Base-by-base conservation (phyloP, 2,329 filamentous ascomycete genomes). In the Sarocladiaceae sp. region DNA sequence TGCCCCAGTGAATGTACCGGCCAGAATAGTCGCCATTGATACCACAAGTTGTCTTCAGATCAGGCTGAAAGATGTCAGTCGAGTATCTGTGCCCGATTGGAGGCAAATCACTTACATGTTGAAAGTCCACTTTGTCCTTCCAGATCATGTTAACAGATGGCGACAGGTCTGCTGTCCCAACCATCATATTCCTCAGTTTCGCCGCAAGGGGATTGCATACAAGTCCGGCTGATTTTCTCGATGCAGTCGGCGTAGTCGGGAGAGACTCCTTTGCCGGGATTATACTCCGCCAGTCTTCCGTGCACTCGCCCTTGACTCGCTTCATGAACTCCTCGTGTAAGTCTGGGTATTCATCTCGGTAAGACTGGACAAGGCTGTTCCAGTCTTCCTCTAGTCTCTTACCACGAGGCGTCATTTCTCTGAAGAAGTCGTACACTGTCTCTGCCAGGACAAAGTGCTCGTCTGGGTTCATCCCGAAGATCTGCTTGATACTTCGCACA, bases 1-100 rank as follows among this genome's bases (percentile, higher is more conserved):
- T 76, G 35, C 80, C 81, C 61, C 74, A 84, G 62, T 80, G 80
- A 56, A 84, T 76, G 57, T 81, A 83, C 1, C 80, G 73, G 2
- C 80, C 79, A 1, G 68, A 59, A 56, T 76, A 78, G 63, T 77
- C 67, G 37, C 82, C 83, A 55, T 78, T 78, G 58, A 78, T 74
- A 6, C 77, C 77, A 54, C 74, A 77, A 2, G 63, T 56, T 0
- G 71, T 71, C 49, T 57, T 63, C 15, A 71, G 59, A 25, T 64
- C 64, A 11, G 69, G 71, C 61, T 35, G 7, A 53, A 25, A 44
- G 25, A 26, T 26, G 28, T 52, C 36, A 52, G 28, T 4, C 15
- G 23, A 47, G 42, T 57, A 42, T 58, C 46, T 17, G 25, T 25
- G 11, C 13, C 2, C 13, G 5, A 10, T n/a, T 4, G 7, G 2